These are phyloP conservation scores for Clathrus columnatus DNA, from an alignment of 768 basidiomycete species.

Conservation along the genomic window DNA sequence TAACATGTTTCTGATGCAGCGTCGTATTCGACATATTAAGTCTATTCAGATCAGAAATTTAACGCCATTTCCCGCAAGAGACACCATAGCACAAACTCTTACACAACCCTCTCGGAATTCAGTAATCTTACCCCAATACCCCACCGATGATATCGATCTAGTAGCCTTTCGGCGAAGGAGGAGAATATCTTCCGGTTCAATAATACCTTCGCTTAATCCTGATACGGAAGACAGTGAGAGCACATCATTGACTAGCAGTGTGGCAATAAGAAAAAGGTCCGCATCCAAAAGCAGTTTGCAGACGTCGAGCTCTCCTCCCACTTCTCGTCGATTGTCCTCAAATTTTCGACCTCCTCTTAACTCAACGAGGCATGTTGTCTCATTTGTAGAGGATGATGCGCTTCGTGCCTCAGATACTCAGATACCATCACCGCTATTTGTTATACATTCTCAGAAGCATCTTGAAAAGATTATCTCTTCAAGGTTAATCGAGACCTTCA, in stretches of 20 bases:
- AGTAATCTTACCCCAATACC: conserved; percentile 44
- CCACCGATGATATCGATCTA: conserved; percentile 66
- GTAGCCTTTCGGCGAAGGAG: conserved; percentile 48
- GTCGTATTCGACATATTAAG: conserved; percentile 65
- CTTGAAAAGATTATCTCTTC: conserved; percentile 66
- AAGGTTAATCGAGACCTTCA: conserved; percentile 70
- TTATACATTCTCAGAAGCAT: conserved; percentile 42
- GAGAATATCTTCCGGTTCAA: conserved; percentile 54
- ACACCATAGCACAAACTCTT: conserved; percentile 68
- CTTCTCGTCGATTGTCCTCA: neutral
- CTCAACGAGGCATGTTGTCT: neutral
- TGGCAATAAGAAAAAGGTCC: neutral
- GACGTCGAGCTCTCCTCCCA: neutral
- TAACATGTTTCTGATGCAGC: conserved; percentile 26
- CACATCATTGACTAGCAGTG: neutral
- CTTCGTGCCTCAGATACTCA: neutral
- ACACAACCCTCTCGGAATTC: conserved; percentile 55
- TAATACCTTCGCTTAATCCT: conserved; percentile 9
- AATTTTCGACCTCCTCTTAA: neutral
- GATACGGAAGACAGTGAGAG: neutral
- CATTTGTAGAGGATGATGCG: neutral
- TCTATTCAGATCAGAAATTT: conserved; percentile 71
- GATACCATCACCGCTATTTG: conserved; percentile 1
- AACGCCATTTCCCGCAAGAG: conserved; percentile 76
- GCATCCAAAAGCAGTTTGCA: neutral